Evolutionary conservation across 352 stramenopile genomes (phyloP).

Genomic region (Pythium volutum): DNA sequence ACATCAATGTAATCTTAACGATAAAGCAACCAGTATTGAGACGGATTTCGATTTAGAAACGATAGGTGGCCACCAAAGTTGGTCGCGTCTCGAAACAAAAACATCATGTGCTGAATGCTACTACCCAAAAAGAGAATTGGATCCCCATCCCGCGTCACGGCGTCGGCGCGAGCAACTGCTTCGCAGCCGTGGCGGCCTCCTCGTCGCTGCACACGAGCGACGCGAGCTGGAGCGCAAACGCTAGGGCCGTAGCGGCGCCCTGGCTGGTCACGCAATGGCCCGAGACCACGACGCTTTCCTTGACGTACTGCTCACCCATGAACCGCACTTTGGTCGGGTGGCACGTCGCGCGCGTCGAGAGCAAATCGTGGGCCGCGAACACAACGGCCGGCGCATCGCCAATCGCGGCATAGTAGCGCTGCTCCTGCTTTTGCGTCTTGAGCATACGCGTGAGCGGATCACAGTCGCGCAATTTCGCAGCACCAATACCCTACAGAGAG

Average conservation of each 20-base stretch:
- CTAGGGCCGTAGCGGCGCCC: conserved; percentile 44
- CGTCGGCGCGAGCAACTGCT: conserved; percentile 38
- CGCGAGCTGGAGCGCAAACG: conserved; percentile 53
- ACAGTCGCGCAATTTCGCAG: conserved; percentile 43
- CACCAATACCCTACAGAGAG: conserved; percentile 48
- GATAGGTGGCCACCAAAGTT: too few relatives aligned
- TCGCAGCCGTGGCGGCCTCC: conserved; percentile 36
- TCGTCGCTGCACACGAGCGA: conserved; percentile 46
- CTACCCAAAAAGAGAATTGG: not conserved
- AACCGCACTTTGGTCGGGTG: conserved; percentile 35
- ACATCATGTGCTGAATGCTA: too few relatives aligned
- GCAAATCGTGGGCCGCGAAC: conserved; percentile 40
- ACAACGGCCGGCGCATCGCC: conserved; percentile 48
- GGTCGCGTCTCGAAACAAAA: too few relatives aligned
- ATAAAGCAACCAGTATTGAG: too few relatives aligned
- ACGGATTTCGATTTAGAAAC: too few relatives aligned
- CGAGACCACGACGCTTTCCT: conserved; percentile 60
- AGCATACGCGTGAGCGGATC: conserved; percentile 66
- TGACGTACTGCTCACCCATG: conserved; percentile 44
- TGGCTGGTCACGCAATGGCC: conserved; percentile 57
- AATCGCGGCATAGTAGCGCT: conserved; percentile 50
- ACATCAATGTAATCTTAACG: too few relatives aligned
- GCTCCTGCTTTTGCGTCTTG: conserved; percentile 44
- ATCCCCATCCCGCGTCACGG: not conserved
- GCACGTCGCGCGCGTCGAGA: conserved; percentile 48